Percentiles rank a stretch among this genome's conserved stretches.
Evolutionary conservation across 805 yeast species (phyloP).

Genomic region (Yamadazyma olivae): DNA sequence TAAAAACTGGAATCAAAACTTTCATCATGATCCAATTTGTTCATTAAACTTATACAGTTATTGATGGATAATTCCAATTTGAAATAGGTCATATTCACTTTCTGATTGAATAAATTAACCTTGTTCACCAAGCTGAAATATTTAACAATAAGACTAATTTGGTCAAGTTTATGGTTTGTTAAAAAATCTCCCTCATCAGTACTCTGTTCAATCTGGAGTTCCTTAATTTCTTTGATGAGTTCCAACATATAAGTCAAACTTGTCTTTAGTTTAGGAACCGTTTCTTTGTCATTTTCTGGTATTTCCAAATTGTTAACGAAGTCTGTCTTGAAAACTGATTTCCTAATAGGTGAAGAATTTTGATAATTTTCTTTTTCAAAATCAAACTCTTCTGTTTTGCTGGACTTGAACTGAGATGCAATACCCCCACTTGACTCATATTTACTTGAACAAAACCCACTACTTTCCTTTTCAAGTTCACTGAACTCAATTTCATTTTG

Average conservation of each 20-base stretch:
- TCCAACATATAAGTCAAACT: too few relatives aligned
- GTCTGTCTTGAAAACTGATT: background rate
- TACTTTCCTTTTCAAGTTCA: too few relatives aligned
- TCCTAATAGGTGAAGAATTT: slow-evolving; percentile 6
- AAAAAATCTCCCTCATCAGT: too few relatives aligned
- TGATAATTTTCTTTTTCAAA: slow-evolving; percentile 7
- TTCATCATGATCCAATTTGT: background rate
- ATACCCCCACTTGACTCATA: too few relatives aligned
- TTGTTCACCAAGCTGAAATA: slow-evolving; percentile 8
- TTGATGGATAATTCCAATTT: slow-evolving; percentile 4
- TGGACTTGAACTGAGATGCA: too few relatives aligned
- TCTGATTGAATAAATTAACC: slow-evolving; percentile 5
- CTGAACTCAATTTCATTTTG: too few relatives aligned
- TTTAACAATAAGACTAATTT: slow-evolving; percentile 1
- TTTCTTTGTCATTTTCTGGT: background rate
- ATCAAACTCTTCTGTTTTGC: too few relatives aligned
- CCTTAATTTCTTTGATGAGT: too few relatives aligned
- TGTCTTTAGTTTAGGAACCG: background rate
- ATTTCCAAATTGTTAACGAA: background rate
- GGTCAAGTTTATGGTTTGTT: too few relatives aligned
- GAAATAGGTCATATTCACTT: slow-evolving; percentile 3
- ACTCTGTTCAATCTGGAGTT: too few relatives aligned
- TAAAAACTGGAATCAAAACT: background rate
- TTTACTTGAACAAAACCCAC: too few relatives aligned
- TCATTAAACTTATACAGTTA: slow-evolving; percentile 8